Conservation (phyloP, 495 filamentous ascomycete species). For the Xanthoparmelia taractica region DNA sequence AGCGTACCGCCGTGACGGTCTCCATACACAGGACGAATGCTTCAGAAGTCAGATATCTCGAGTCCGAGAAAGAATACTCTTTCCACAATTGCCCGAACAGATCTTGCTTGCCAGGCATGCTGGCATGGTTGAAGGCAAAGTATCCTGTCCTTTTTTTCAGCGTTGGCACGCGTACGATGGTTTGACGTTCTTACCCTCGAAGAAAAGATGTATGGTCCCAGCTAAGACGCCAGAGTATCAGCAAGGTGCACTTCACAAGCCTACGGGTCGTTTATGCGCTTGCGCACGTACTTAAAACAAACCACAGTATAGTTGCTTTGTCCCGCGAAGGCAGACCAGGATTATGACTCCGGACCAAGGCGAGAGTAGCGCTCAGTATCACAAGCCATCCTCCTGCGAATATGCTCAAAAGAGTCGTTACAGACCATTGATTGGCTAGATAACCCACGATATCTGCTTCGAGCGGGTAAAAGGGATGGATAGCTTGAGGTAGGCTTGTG, state of each 20-base stretch:
- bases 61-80: constrained; percentile 78
- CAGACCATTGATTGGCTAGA: constrained; percentile 49
- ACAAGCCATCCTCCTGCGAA: constrained; percentile 45
- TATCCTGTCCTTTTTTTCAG: constrained; percentile 47
- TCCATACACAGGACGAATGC: constrained; percentile 80
- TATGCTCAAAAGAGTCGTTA: constrained; percentile 45
- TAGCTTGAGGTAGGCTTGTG: constrained; percentile 15
- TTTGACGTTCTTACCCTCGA: constrained; percentile 49
- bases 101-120: constrained; percentile 51
- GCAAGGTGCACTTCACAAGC: constrained; percentile 12
- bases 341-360: constrained; percentile 39
- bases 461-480: constrained; percentile 67
- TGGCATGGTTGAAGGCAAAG: constrained; percentile 58
- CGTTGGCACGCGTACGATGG: neutral
- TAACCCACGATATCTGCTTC: constrained; percentile 55
- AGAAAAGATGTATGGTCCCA: constrained; percentile 65
- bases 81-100: constrained; percentile 81
- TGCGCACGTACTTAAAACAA: constrained; percentile 49
- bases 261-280: neutral
- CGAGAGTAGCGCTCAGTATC: constrained; percentile 45
- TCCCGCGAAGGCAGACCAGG: constrained; percentile 43
- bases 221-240: constrained; percentile 41
- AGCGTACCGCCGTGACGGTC: constrained; percentile 65
- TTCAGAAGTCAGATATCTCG: constrained; percentile 71
- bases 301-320: constrained; percentile 56